Conservation (phyloP, 2,329 filamentous ascomycete species). For the Nigrospora osmanthi region DNA sequence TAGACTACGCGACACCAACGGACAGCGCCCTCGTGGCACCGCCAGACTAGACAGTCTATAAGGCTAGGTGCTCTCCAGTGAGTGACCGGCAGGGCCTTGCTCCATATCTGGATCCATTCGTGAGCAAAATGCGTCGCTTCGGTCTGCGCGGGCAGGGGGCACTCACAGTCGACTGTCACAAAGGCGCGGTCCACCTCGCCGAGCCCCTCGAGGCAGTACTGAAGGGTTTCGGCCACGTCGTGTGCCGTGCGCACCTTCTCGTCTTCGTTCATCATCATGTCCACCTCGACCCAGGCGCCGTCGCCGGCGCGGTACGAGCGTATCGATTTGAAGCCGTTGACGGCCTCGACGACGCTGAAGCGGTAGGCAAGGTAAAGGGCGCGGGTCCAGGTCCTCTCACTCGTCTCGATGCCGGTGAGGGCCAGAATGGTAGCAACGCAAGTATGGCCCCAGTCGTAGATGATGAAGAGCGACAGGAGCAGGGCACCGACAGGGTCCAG, state of each 20-base stretch:
- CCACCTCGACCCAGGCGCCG: slow-evolving; percentile 55
- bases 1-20: too few species aligned
- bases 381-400: slow-evolving; percentile 43
- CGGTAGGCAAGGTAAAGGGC: slow-evolving; percentile 52
- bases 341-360: slow-evolving; percentile 43
- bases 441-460: slow-evolving; percentile 60
- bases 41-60: neutral
- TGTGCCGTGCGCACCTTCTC: slow-evolving; percentile 44
- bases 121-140: too few species aligned
- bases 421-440: slow-evolving; percentile 51
- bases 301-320: slow-evolving; percentile 53
- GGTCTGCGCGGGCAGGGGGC: too few species aligned
- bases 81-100: neutral
- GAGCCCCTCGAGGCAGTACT: slow-evolving; percentile 51
- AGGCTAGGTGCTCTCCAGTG: neutral
- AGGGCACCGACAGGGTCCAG: slow-evolving; percentile 47
- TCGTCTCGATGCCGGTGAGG: slow-evolving; percentile 49
- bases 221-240: slow-evolving; percentile 54
- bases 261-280: slow-evolving; percentile 47
- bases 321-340: slow-evolving; percentile 34
- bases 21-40: too few species aligned
- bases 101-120: neutral
- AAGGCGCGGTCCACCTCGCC: slow-evolving; percentile 29
- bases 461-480: slow-evolving; percentile 57
- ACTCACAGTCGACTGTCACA: slow-evolving; percentile 26